Evolutionary conservation across 768 basidiomycete genomes (phyloP).

Genomic region (Tulasnella sp.): DNA sequence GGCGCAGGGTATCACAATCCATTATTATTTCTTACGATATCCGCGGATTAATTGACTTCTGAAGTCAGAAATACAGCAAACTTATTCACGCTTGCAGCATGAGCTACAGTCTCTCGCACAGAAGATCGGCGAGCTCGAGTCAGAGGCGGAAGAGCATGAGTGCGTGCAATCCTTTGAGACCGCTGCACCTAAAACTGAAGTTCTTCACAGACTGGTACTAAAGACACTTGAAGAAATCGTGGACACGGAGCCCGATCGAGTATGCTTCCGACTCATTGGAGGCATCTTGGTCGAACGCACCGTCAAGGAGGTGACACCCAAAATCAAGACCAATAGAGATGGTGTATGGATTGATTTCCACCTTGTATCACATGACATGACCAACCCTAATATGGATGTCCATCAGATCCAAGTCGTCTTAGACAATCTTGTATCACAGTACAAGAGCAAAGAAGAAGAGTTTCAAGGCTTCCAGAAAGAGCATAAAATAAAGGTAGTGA

Average conservation of each 20-base stretch:
- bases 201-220: constrained; percentile 60
- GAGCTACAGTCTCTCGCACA: constrained; percentile 85
- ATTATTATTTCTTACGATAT: constrained; percentile 17
- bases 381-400: background rate
- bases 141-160: constrained; percentile 93
- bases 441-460: constrained; percentile 78
- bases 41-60: constrained; percentile 30
- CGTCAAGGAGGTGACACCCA: constrained; percentile 87
- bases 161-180: constrained; percentile 24
- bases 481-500: constrained; percentile 54
- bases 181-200: background rate
- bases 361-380: too few relatives aligned
- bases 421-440: constrained; percentile 66
- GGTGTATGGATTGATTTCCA: constrained; percentile 43
- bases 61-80: constrained; percentile 63
- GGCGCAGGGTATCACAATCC: constrained; percentile 50
- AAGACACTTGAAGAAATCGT: constrained; percentile 75
- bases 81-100: constrained; percentile 68
- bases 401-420: constrained; percentile 74
- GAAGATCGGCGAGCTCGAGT: constrained; percentile 93
- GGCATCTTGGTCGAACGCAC: constrained; percentile 93
- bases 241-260: constrained; percentile 74
- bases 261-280: constrained; percentile 93
- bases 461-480: constrained; percentile 70
- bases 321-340: constrained; percentile 77